Conservation (phyloP, 2,329 filamentous ascomycete species). For the Pseudocercospora cruenta region DNA sequence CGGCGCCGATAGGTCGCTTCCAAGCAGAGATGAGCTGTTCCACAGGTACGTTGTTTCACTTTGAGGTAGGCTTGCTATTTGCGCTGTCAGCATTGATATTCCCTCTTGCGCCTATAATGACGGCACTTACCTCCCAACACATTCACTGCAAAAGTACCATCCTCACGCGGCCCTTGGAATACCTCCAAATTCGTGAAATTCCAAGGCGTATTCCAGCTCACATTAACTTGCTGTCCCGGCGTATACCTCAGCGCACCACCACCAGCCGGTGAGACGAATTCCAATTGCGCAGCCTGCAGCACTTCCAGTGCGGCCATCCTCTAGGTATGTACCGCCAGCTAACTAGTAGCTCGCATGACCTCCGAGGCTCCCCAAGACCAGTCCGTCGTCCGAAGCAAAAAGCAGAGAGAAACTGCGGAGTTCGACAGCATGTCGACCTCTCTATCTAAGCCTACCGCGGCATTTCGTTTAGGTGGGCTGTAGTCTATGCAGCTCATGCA, state of each 20-base stretch:
- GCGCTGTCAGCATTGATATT: not conserved
- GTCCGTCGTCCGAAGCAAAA: not conserved
- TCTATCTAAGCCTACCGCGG: slow-evolving; percentile 7
- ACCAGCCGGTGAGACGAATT: slow-evolving; percentile 10
- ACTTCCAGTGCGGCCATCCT: slow-evolving; percentile 19
- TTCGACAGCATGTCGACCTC: not conserved
- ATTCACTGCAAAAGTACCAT: slow-evolving; percentile 22
- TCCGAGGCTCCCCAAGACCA: slow-evolving; percentile 4
- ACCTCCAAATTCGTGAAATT: slow-evolving; percentile 22
- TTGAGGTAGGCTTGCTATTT: slow-evolving; percentile 13
- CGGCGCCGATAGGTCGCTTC: not conserved
- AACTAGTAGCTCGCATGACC: not conserved
- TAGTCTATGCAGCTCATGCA: slow-evolving; percentile 9
- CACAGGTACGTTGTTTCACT: slow-evolving; percentile 16
- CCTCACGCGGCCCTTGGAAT: slow-evolving; percentile 16
- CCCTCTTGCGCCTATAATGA: not conserved
- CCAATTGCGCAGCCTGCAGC: slow-evolving; percentile 18
- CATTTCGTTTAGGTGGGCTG: slow-evolving; percentile 5
- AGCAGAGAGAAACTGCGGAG: not conserved
- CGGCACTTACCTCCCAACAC: slow-evolving; percentile 20
- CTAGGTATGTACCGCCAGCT: not conserved
- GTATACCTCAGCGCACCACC: slow-evolving; percentile 8
- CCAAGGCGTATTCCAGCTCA: slow-evolving; percentile 25
- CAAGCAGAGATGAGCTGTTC: slow-evolving; percentile 5
- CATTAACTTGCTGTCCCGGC: slow-evolving; percentile 16